A percentile compares a stretch with the other conserved stretches of the same genome.
Conservation (phyloP, 257 asterid genomes). For the Lavandula angustifolia region DNA sequence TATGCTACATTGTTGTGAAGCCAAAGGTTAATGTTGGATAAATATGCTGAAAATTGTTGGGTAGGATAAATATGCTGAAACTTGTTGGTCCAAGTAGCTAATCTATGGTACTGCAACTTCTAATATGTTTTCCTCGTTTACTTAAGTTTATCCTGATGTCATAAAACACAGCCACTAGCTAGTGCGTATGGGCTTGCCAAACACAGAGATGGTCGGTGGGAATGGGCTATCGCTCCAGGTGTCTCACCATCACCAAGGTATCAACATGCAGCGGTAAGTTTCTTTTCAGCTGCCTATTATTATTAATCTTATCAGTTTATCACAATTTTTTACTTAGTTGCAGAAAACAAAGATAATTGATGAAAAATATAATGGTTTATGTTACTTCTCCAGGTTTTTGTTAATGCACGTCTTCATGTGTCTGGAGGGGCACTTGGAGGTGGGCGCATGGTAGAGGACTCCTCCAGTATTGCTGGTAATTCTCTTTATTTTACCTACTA, state of each 20-base stretch:
- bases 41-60: slow-evolving; percentile 15
- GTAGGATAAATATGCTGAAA: slow-evolving; percentile 5
- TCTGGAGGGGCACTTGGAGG: slow-evolving; percentile 99
- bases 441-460: slow-evolving; percentile 99
- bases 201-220: slow-evolving; percentile 99
- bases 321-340: slow-evolving; percentile 9
- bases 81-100: slow-evolving; percentile 12
- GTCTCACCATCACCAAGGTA: slow-evolving; percentile 96
- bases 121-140: neutral
- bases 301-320: neutral
- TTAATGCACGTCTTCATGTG: slow-evolving; percentile 97
- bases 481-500: slow-evolving; percentile 19
- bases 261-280: slow-evolving; percentile 96
- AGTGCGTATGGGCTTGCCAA: slow-evolving; percentile 99
- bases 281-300: slow-evolving; percentile 4
- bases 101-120: slow-evolving; percentile 13
- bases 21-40: neutral
- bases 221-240: slow-evolving; percentile 99
- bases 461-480: slow-evolving; percentile 95
- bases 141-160: slow-evolving; percentile 21
- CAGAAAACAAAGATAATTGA: slow-evolving; percentile 7
- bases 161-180: slow-evolving; percentile 73
- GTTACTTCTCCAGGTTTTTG: slow-evolving; percentile 71
- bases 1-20: neutral
- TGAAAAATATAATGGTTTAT: slow-evolving; percentile 4